Evolutionary conservation across 176 grass and related monocot genomes (phyloP), one percentile per base, ranked within the genome.

Genomic region (Musa itinerans): DNA sequence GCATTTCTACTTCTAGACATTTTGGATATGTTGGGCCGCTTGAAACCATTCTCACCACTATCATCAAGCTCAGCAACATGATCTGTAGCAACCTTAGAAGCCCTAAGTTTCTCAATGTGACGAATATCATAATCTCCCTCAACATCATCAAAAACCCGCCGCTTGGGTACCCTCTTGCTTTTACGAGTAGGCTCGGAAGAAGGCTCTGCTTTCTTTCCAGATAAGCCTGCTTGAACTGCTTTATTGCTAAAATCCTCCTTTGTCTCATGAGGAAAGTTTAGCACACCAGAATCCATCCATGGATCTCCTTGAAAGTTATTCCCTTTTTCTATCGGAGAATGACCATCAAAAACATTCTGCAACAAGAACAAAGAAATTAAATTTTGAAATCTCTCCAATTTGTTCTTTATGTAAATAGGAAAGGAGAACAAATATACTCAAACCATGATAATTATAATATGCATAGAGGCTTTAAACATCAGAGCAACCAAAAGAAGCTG

Each of bases 151-250:
- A 85, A 66, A 27, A 59, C 66, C 64, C 85, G 75, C 66, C 83
- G 83, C 81, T 84, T 92, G 79, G 86, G 80, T 68, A 92, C n/a
- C 68, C 89, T 88, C 74, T 86, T 92, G 56, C 89, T 92, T 81
- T 92, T 92, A 52, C 89, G 81, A 14, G 88, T 78, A 76, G 81
- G 86, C 59, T 92, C 78, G 15, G 89, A 88, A 75, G 78, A 69
- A 1, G 21, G 53, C 34, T 79, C 83, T 74, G 72, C 53, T 69
- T 90, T 81, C 72, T 87, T 85, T 10, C 49, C 79, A 69, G 54
- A 64, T 49, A 81, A 72, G 55, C 77, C 64, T 65, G 81, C 77
- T 76, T 86, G 78, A 78, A 62, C 69, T n/a, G 50, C 50, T 67
- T 61, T 78, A 64, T 71, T 78, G 65, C 77, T 85, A 72, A 75